Base-by-base conservation (phyloP, 2,329 filamentous ascomycete species). In the Nemania sp. region DNA sequence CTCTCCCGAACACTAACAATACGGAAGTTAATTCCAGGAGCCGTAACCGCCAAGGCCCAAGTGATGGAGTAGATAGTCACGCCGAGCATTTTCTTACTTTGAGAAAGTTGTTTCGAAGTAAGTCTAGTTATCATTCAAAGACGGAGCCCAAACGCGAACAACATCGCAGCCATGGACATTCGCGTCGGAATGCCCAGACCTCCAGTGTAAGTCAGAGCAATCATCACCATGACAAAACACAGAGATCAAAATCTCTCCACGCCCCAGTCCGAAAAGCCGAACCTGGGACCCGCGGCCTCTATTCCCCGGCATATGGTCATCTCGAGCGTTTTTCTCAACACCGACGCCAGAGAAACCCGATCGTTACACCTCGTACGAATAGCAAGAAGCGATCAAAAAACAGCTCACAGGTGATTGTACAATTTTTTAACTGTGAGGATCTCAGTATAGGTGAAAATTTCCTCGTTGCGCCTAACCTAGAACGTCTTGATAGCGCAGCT, bases 391-490 rank as follows among this genome's bases (percentile, higher is more conserved):
- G n/a, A 26, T 51, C 49, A 26, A 10, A 18, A 1, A 32, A 5
- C 11, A 0, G 2, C 3, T 27, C 43, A 2, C 5, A 26, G 22
- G 66, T 69, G 3, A 32, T 45, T 6, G 66, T 72, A 7, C 58
- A 61, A 2, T 67, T 72, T 7, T 72, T 66, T 29, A 22, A 70
- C 47, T 66, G 54, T 18, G 47, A 66, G 35, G 59, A 65, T 22
- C 10, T 54, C 3, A 49, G 47, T 38, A 26, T 65, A 11, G 41
- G 67, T 24, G 20, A 22, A 1, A 38, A 47, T 11, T 26, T 24
- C 6, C 41, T 66, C 6, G 13, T 3, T 22, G 60, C 59, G 3
- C 69, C 70, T 2, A 22, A 55, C n/a, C 1, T 61, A 1, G 20
- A 32, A 11, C 15, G 22, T 22, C 52, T 72, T 15, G 20, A 49